These are phyloP conservation scores for Sugiyamaella castrensis DNA, from an alignment of 1,139 yeast genomes.

Conservation along the genomic window DNA sequence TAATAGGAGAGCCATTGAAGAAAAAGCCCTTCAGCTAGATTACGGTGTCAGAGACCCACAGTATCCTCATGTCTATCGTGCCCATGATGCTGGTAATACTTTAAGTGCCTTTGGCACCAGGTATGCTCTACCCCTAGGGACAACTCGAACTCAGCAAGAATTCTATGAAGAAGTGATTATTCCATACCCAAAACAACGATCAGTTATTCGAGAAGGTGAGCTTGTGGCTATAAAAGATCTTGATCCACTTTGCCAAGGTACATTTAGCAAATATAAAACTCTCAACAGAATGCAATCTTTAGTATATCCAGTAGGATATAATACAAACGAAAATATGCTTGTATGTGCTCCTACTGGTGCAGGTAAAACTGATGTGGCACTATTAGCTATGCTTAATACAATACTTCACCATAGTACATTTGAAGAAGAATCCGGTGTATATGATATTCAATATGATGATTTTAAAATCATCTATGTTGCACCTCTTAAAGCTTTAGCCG, in stretches of 20 bases:
- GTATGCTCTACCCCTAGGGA: conserved; percentile 76
- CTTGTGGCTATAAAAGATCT: conserved; percentile 59
- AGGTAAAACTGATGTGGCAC: conserved; percentile 97
- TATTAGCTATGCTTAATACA: conserved; percentile 75
- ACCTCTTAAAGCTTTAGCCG: conserved; percentile 94
- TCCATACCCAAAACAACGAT: conserved; percentile 62
- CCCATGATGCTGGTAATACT: conserved; percentile 64
- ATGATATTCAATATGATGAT: conserved; percentile 71
- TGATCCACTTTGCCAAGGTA: conserved; percentile 77
- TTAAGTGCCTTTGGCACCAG: conserved; percentile 78
- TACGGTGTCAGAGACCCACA: conserved; percentile 24
- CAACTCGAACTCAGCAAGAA: conserved; percentile 56
- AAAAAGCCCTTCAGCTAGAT: conserved; percentile 10
- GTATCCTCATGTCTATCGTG: conserved; percentile 86
- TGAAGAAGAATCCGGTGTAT: conserved; percentile 48
- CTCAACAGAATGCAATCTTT: conserved; percentile 89
- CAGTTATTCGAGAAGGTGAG: conserved; percentile 49
- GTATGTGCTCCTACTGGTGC: conserved; percentile 99
- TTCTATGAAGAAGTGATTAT: conserved; percentile 79
- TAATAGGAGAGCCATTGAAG: conserved; percentile 11
- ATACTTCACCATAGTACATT: conserved; percentile 61
- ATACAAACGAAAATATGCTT: conserved; percentile 90
- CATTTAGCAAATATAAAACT: conserved; percentile 73
- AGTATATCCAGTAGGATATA: conserved; percentile 88
- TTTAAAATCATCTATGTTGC: conserved; percentile 94